phyloP scores from a whole-genome alignment of 2,329 filamentous ascomycete genomes.

The Fusarium devonianum region DNA sequence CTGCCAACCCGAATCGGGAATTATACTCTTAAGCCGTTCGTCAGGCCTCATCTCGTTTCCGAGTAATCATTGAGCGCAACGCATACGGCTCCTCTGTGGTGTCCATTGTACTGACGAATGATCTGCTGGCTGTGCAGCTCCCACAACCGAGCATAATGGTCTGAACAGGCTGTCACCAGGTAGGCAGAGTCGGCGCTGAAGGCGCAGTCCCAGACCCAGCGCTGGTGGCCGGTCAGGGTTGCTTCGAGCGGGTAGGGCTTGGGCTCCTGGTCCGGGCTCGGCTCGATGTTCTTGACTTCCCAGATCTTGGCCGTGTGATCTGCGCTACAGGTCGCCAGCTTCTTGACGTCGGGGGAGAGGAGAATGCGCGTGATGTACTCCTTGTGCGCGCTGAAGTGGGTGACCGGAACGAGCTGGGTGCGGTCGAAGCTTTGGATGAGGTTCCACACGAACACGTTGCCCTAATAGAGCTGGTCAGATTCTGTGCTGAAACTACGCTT shows the following conservation, averaged over 20 bases:
- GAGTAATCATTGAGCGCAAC: slow-evolving; percentile 91
- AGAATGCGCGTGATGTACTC: slow-evolving; percentile 93
- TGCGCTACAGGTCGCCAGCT: slow-evolving; percentile 90
- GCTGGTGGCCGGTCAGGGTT: slow-evolving; percentile 87
- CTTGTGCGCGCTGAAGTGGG: slow-evolving; percentile 88
- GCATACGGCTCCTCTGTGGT: slow-evolving; percentile 90
- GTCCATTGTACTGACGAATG: slow-evolving; percentile 93
- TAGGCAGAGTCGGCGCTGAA: slow-evolving; percentile 95
- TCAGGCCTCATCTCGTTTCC: slow-evolving; percentile 55
- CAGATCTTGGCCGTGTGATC: slow-evolving; percentile 97
- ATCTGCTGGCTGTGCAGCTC: slow-evolving; percentile 86
- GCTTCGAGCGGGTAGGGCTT: slow-evolving; percentile 82
- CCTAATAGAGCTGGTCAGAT: slow-evolving; percentile 59
- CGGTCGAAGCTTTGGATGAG: slow-evolving; percentile 84
- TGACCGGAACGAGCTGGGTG: slow-evolving; percentile 85
- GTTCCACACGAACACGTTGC: slow-evolving; percentile 97
- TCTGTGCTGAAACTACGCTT: not conserved
- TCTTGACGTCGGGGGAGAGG: slow-evolving; percentile 90
- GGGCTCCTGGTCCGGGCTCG: slow-evolving; percentile 50
- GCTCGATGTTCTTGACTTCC: slow-evolving; percentile 80
- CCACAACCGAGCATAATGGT: slow-evolving; percentile 93
- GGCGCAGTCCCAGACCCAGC: slow-evolving; percentile 97
- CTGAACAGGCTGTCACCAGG: slow-evolving; percentile 89
- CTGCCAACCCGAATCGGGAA: slow-evolving; percentile 11
- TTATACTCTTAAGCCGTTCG: slow-evolving; percentile 17